phyloP scores from a whole-genome alignment of 2,329 filamentous ascomycete species.

The Didymella lethalis region DNA sequence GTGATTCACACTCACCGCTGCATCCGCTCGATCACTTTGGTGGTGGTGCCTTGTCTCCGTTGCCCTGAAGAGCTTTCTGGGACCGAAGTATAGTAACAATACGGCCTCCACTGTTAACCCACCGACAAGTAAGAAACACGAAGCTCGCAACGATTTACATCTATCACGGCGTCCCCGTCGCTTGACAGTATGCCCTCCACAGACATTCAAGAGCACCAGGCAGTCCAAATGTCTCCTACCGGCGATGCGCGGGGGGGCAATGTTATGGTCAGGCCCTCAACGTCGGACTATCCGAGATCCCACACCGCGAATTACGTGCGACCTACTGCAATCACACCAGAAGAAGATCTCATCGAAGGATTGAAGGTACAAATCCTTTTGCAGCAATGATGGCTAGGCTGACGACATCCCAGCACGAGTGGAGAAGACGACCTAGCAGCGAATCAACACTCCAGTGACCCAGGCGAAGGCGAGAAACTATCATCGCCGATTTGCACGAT shows the following conservation, averaged over 20 bases:
- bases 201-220: not conserved
- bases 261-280: slow-evolving; percentile 1
- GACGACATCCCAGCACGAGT: slow-evolving; percentile 1
- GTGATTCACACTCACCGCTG: not conserved
- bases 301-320: slow-evolving; percentile 23
- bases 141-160: not conserved
- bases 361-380: slow-evolving; percentile 17
- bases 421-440: slow-evolving; percentile 1
- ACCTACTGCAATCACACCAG: slow-evolving; percentile 13
- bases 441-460: slow-evolving; percentile 9
- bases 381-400: not conserved
- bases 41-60: not conserved
- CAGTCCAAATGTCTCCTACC: not conserved
- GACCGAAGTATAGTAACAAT: not conserved
- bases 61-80: not conserved
- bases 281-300: slow-evolving; percentile 25
- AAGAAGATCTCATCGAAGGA: slow-evolving; percentile 14
- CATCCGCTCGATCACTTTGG: not conserved
- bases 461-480: slow-evolving; percentile 6
- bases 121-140: not conserved
- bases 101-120: not conserved
- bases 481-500: slow-evolving; percentile 31
- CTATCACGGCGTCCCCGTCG: not conserved
- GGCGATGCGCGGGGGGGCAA: not conserved
- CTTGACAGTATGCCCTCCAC: not conserved